These are phyloP conservation scores for Penicillium odoratum DNA, from an alignment of 495 filamentous ascomycete species.

Conservation along the genomic window DNA sequence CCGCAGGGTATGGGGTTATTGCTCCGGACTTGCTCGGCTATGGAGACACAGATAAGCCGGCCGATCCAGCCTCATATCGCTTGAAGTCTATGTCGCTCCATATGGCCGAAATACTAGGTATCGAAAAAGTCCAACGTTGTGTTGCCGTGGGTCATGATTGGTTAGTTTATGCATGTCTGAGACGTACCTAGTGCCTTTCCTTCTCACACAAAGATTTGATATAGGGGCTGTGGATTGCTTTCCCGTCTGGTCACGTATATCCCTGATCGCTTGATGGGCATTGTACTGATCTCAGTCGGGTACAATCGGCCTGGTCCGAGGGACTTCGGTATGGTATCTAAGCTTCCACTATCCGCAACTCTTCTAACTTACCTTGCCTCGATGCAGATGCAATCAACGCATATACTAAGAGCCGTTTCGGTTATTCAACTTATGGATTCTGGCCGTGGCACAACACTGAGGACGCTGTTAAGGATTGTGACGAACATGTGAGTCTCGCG, in stretches of 20 bases:
- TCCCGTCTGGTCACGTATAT: neutral
- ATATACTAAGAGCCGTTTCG: neutral
- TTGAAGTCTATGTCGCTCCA: slow-evolving; percentile 16
- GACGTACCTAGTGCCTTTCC: neutral
- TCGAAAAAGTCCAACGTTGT: neutral
- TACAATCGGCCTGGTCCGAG: neutral
- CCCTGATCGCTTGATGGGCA: neutral
- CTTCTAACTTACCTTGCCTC: neutral
- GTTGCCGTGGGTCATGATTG: slow-evolving; percentile 1
- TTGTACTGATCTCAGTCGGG: neutral
- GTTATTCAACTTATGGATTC: neutral
- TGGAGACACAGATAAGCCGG: slow-evolving; percentile 44
- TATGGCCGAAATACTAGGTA: neutral
- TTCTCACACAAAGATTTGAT: neutral
- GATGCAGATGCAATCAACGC: neutral
- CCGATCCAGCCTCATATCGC: slow-evolving; percentile 31
- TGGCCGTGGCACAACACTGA: neutral
- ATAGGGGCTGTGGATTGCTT: slow-evolving; percentile 2
- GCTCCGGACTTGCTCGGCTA: slow-evolving; percentile 53
- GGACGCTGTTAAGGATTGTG: neutral
- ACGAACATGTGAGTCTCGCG: neutral
- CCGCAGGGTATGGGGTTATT: slow-evolving; percentile 44
- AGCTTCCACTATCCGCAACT: neutral
- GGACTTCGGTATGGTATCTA: neutral
- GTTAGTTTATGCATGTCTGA: neutral